Evolutionary conservation across 768 basidiomycete species (phyloP).

Genomic region (Udeniomyces megalosporus): DNA sequence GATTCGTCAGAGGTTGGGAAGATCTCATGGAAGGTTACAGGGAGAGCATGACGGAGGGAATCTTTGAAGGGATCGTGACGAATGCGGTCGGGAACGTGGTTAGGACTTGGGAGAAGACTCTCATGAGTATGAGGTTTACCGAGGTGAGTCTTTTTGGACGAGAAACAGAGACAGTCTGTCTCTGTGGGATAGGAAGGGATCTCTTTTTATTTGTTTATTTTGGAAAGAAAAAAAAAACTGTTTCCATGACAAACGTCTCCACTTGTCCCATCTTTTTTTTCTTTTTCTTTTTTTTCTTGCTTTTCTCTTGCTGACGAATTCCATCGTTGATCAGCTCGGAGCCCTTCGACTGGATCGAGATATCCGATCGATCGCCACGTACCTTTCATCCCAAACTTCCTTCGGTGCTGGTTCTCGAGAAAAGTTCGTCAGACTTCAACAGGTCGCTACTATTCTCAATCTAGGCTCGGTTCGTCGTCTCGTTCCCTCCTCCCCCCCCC

Average conservation of each 20-base stretch:
- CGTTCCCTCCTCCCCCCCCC: no score
- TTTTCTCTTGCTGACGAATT: background rate
- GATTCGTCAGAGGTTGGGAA: slow-evolving; percentile 83
- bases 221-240: no score
- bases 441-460: slow-evolving; percentile 81
- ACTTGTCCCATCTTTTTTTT: background rate
- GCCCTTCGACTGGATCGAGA: slow-evolving; percentile 92
- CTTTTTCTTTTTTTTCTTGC: background rate
- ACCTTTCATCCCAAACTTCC: slow-evolving; percentile 69
- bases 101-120: slow-evolving; percentile 87
- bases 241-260: background rate
- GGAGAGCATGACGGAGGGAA: slow-evolving; percentile 64
- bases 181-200: no score
- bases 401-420: slow-evolving; percentile 71
- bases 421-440: slow-evolving; percentile 79
- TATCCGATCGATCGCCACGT: slow-evolving; percentile 62
- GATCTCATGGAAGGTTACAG: slow-evolving; percentile 69
- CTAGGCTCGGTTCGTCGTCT: slow-evolving; percentile 49
- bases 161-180: no score
- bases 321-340: slow-evolving; percentile 76
- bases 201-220: background rate
- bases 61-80: slow-evolving; percentile 72
- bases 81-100: slow-evolving; percentile 72
- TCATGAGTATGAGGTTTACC: slow-evolving; percentile 63
- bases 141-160: slow-evolving; percentile 49